Evolutionary conservation across 2,329 filamentous ascomycete species (phyloP), one percentile per base, ranked within the genome.

Genomic region (Botrytis byssoidea): DNA sequence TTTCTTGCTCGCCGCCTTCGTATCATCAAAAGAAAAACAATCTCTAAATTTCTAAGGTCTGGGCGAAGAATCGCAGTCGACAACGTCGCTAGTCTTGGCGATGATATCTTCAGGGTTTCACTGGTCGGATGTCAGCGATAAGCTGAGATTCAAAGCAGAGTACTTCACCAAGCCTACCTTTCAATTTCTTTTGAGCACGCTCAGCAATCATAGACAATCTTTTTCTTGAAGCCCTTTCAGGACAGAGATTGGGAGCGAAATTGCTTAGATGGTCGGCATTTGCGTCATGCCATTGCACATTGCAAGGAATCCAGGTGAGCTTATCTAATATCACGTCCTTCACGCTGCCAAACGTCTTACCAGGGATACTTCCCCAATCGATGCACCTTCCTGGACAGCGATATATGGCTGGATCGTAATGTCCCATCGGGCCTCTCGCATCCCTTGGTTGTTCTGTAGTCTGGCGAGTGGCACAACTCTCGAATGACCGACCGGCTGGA

Each of bases 371-470:
- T 40, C 4, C 46, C 65, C 46, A 68, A n/a, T 55, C 65, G 25
- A 55, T 25, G n/a, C 65, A 68, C n/a, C 65, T 40, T 40, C 65
- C 65, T 68, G 35, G 46, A 18, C 29, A 68, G 22, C 2, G 1
- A 10, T 8, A 25, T 10, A 68, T 40, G 16, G 3, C 12, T 57
- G 65, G 65, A 57, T 68, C 65, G 2, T 16, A 16, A 22, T 67
- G 32, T 1, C 3, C 0, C 1, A 18, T 25, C 22, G 18, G n/a
- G 2, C 20, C 12, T 25, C 9, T 22, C 35, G 4, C 42, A 5
- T 14, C 10, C 37, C 14, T 25, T 48, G 14, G 8, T n/a, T 2
- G 5, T 48, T 2, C 35, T 20, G 51, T 8, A 18, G 10, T 7
- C n/a, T 18, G 9, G 65, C 65, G 65, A 68, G 9, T 22, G 10